Conservation (phyloP, 257 asterid genomes). For the Solanum dulcamara region DNA sequence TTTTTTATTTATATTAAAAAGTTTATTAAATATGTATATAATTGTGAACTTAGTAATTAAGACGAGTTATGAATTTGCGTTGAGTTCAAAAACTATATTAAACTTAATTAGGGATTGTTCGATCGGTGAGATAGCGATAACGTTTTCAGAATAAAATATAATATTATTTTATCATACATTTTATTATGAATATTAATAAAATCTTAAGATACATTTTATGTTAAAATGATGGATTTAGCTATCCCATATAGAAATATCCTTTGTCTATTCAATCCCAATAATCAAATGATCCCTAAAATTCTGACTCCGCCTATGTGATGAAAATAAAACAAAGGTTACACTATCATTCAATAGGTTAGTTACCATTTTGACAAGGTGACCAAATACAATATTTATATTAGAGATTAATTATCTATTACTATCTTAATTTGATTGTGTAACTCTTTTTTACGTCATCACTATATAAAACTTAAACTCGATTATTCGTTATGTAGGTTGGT, state of each 20-base stretch:
- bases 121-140: too few species aligned
- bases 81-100: not conserved
- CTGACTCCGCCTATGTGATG: not conserved
- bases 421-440: not conserved
- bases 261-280: not conserved
- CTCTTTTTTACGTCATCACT: not conserved
- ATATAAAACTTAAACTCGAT: not conserved
- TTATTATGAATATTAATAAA: too few species aligned
- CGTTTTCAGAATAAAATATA: too few species aligned
- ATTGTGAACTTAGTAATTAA: not conserved
- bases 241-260: too few species aligned
- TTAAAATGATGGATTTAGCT: not conserved
- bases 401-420: not conserved
- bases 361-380: not conserved
- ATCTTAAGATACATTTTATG: too few species aligned
- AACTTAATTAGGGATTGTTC: not conserved
- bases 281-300: not conserved
- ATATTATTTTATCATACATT: too few species aligned
- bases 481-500: conserved; percentile 22
- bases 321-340: not conserved
- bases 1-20: not conserved
- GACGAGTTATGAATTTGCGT: not conserved
- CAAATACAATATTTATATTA: not conserved
- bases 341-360: not conserved
- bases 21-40: not conserved